phyloP scores from a whole-genome alignment of 2,329 filamentous ascomycete genomes.

The Teratosphaeria gauchensis region DNA sequence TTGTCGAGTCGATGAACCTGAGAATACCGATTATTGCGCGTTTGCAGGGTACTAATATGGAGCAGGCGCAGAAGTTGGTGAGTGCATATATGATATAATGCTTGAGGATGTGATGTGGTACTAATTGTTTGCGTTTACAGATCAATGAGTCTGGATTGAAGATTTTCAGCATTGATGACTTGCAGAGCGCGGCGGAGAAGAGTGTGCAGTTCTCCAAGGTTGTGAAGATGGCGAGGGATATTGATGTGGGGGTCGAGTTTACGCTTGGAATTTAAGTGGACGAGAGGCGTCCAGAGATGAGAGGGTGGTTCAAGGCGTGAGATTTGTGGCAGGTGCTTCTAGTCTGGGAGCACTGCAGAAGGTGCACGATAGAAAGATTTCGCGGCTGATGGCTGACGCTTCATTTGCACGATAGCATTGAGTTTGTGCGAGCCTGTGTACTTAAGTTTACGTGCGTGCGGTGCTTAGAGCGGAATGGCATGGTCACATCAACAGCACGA shows the following conservation, averaged over 20 bases:
- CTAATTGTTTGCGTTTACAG: not conserved
- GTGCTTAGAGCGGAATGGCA: no score
- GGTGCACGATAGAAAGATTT: no score
- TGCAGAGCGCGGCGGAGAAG: slow-evolving; percentile 95
- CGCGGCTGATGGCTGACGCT: no score
- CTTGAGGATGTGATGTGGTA: not conserved
- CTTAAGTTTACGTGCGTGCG: no score
- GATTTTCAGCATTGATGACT: slow-evolving; percentile 98
- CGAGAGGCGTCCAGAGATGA: not conserved
- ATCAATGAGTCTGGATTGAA: slow-evolving; percentile 97
- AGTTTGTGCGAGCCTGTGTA: no score
- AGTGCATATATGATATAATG: no score
- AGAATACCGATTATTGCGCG: slow-evolving; percentile 94
- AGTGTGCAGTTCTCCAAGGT: slow-evolving; percentile 98
- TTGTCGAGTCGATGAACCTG: slow-evolving; percentile 88
- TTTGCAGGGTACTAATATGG: slow-evolving; percentile 97
- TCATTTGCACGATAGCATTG: no score
- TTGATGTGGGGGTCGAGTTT: slow-evolving; percentile 95
- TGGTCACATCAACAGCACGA: no score
- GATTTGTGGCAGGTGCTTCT: no score
- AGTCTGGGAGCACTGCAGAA: no score
- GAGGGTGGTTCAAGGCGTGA: no score
- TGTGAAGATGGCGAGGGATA: slow-evolving; percentile 95
- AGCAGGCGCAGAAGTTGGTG: slow-evolving; percentile 69
- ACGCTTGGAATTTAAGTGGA: slow-evolving; percentile 81